A percentile compares a stretch with the other conserved stretches of the same genome.
Evolutionary conservation across 768 basidiomycete species (phyloP).

Genomic region (Rhodotorula toruloides): DNA sequence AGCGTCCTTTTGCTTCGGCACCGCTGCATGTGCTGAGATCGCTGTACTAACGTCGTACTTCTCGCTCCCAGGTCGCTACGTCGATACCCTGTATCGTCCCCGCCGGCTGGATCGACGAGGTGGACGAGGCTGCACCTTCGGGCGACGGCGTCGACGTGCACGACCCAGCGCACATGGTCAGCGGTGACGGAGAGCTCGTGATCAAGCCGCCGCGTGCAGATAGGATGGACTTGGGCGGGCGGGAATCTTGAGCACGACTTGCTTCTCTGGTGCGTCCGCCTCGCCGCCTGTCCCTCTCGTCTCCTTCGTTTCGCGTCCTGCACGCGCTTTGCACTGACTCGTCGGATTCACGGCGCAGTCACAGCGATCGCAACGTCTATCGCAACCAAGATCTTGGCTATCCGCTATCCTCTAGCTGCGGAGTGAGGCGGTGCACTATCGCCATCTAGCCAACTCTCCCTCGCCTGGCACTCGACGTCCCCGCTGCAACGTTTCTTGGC

Average conservation of each 20-base stretch:
- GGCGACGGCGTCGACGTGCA: neutral
- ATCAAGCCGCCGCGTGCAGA: constrained; percentile 29
- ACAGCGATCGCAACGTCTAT: too few relatives aligned
- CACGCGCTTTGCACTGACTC: too few relatives aligned
- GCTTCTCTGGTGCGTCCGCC: neutral
- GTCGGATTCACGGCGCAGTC: too few relatives aligned
- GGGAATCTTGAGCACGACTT: neutral
- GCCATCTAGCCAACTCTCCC: too few relatives aligned
- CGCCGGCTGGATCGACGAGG: constrained; percentile 32
- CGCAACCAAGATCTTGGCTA: too few relatives aligned
- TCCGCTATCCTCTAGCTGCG: too few relatives aligned
- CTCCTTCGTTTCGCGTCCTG: neutral
- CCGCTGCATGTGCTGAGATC: too few relatives aligned
- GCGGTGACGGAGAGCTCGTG: neutral
- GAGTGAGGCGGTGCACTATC: too few relatives aligned
- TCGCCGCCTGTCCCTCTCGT: neutral
- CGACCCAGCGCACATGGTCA: constrained; percentile 5
- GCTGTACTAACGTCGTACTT: accelerated
- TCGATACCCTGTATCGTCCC: constrained; percentile 33
- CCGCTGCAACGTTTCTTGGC: too few relatives aligned
- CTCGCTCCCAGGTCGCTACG: constrained; percentile 18
- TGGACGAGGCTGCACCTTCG: constrained; percentile 15
- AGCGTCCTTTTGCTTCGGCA: neutral
- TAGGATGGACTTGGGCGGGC: constrained; percentile 10
- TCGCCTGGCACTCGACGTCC: too few relatives aligned